phyloP scores from a whole-genome alignment of 139 green algal genomes.

The Closterium sp. region DNA sequence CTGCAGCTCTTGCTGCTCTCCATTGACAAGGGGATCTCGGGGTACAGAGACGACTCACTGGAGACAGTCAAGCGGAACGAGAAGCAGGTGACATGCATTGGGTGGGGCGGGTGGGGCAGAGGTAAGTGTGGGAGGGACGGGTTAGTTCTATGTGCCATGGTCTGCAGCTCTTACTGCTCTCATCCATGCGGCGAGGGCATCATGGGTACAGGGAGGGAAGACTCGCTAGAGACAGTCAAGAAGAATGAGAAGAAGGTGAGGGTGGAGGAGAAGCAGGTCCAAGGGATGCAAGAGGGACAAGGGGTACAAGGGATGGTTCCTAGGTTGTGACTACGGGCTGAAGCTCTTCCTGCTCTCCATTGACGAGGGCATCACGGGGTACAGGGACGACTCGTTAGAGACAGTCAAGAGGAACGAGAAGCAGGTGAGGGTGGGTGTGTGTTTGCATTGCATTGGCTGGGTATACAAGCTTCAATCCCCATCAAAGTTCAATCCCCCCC shows the following conservation, averaged over 20 bases:
- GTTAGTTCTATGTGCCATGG: background rate
- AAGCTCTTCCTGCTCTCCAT: too few species aligned
- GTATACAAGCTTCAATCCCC: too few species aligned
- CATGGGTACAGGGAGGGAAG: background rate
- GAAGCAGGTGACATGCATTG: conserved; percentile 26
- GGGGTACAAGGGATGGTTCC: too few species aligned
- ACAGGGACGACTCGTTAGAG: too few species aligned
- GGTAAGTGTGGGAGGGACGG: too few species aligned
- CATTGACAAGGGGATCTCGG: background rate
- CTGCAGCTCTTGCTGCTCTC: background rate
- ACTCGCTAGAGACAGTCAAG: background rate
- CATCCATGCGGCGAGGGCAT: background rate
- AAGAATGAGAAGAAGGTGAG: background rate
- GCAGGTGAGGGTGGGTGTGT: background rate
- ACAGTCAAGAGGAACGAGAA: background rate
- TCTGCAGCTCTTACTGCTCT: background rate
- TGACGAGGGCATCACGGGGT: background rate
- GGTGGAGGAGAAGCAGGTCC: too few species aligned
- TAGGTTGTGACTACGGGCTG: too few species aligned
- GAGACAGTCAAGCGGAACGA: conserved; percentile 96
- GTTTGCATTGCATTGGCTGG: too few species aligned
- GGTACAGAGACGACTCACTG: conserved; percentile 56
- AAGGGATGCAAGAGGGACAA: too few species aligned
- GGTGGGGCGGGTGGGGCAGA: background rate
- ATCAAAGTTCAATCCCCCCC: background rate